Base-by-base conservation (phyloP, 1,284 basidiomycete species). In the Porogramme epimiltina region DNA sequence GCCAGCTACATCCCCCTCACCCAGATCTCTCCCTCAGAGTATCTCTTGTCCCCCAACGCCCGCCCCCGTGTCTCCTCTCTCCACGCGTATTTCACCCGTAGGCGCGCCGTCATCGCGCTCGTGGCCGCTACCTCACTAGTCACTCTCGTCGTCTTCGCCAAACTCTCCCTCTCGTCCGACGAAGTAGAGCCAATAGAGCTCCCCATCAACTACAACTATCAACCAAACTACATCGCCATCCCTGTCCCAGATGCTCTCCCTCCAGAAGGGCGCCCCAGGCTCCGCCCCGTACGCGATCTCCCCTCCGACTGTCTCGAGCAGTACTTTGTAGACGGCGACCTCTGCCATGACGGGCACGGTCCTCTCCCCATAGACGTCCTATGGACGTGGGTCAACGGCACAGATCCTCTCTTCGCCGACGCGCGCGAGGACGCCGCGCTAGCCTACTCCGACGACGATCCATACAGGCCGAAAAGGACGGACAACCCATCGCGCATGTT, bases 361-460 rank as follows among this genome's bases (percentile, higher is more conserved):
- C 56, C 59, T 22, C 28, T 49, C n/a, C 55, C 47, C 15, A 58
- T 68, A 46, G 66, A 68, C 50, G 51, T 68, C 15, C 34, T 68
- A 22, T 68, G 65, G 65, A 68, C 66, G 3, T 68, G 66, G 66
- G 64, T 66, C 36, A 68, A 68, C 46, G 65, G 66, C 49, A 64
- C 66, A 2, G 66, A 68, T 44, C 51, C 58, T 2, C 58, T 64
- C 22, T 57, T 62, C 36, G 36, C 52, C 26, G 52, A 56, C 6
- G 59, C 65, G 16, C 62, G 60, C 42, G 45, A 49, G 11, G 43
- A 34, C 28, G 60, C 58, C 22, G 42, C 51, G 23, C 34, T 37
- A 28, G 31, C 52, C 28, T 57, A 52, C 47, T 28, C 37, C n/a
- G 24, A 47, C 2, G 54, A 61, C 33, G 62, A 66, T 39, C 65